Evolutionary conservation across 225 moss, liverwort and hornwort genomes (phyloP).

Genomic region (Thuidium tamariscinum): DNA sequence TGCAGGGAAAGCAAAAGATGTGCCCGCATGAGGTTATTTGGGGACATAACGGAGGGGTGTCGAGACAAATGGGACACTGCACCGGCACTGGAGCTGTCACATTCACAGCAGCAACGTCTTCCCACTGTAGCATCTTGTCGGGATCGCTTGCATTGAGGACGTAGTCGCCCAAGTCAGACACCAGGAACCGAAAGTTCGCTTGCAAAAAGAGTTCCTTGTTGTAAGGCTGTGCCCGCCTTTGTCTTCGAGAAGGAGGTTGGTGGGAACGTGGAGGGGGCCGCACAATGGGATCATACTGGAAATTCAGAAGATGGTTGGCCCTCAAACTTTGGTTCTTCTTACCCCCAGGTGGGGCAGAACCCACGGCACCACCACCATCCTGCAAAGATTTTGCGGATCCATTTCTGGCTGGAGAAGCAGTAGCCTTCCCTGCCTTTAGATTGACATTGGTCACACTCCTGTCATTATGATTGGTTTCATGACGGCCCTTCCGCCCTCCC

Average conservation of each 20-base stretch:
- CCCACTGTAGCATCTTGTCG: slow-evolving; percentile 98
- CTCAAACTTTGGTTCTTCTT: slow-evolving; percentile 65
- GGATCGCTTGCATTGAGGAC: slow-evolving; percentile 81
- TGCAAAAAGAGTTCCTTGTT: slow-evolving; percentile 96
- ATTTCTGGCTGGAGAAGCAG: slow-evolving; percentile 26
- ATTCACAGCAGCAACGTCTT: slow-evolving; percentile 90
- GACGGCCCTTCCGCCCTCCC: slow-evolving; percentile 34
- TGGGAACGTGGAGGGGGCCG: slow-evolving; percentile 59
- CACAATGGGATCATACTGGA: slow-evolving; percentile 87
- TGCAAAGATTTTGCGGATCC: slow-evolving; percentile 48
- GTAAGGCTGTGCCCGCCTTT: slow-evolving; percentile 69
- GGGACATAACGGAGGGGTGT: slow-evolving; percentile 74
- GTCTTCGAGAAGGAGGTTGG: slow-evolving; percentile 37
- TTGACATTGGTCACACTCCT: slow-evolving; percentile 52
- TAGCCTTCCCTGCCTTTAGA: slow-evolving; percentile 6
- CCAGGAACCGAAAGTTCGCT: slow-evolving; percentile 93
- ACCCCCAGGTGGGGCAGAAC: slow-evolving; percentile 40
- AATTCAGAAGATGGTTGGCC: slow-evolving; percentile 83
- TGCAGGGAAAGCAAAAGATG: slow-evolving; percentile 91
- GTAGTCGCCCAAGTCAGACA: slow-evolving; percentile 93
- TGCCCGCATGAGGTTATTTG: slow-evolving; percentile 98
- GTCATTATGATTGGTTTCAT: slow-evolving; percentile 2
- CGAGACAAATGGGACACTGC: slow-evolving; percentile 92
- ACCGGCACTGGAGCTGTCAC: slow-evolving; percentile 81
- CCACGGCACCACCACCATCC: slow-evolving; percentile 18